Evolutionary conservation across 2,329 filamentous ascomycete genomes (phyloP), one percentile per base, ranked within the genome.

Genomic region (Aphanoascus verrucosus): DNA sequence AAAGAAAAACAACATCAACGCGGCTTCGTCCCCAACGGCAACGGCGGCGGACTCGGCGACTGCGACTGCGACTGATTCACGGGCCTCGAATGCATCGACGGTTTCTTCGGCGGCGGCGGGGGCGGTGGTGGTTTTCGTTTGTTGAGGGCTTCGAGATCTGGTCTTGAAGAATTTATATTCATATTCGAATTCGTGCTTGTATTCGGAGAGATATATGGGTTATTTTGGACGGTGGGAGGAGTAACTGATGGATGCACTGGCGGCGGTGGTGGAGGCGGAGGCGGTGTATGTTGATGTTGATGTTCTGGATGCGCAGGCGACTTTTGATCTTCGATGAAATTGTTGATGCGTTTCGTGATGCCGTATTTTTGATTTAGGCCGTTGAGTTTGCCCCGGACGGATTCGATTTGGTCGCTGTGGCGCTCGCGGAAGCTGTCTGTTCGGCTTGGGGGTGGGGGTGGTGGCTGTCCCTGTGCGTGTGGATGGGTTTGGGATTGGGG

Each of bases 341-440:
- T 71, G 57, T 76, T 77, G 47, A 79, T 66, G 31, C 70, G 72
- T 14, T 74, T 69, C 4, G 70, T 65, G 49, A 82, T 69, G 2
- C 78, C 79, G 59, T 84, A 84, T 63, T 81, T 83, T 62, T 83
- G 77, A 52, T 82, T 79, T 53, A 83, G 60, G 1, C 69, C 72
- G 56, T 77, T 79, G 3, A 82, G 81, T 17, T 74, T 75, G 61
- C 75, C 72, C 61, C 77, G 74, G 0, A 83, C 83, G 5, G 78
- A 70, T 1, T 79, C 77, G 5, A 86, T 78, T 64, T 86, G 81
- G 15, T 84, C 83, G 2, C 83, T 80, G 61, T 88, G 49, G 12
- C 41, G 49, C 17, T 52, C 49, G 1, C 49, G 49, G 11, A 52
- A 53, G 14, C 34, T 53, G 35, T 43, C 32, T n/a, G 23, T 34